Evolutionary conservation across 805 yeast species (phyloP), one percentile per base, ranked within the genome.

Genomic region (Ogataea nonfermentans): DNA sequence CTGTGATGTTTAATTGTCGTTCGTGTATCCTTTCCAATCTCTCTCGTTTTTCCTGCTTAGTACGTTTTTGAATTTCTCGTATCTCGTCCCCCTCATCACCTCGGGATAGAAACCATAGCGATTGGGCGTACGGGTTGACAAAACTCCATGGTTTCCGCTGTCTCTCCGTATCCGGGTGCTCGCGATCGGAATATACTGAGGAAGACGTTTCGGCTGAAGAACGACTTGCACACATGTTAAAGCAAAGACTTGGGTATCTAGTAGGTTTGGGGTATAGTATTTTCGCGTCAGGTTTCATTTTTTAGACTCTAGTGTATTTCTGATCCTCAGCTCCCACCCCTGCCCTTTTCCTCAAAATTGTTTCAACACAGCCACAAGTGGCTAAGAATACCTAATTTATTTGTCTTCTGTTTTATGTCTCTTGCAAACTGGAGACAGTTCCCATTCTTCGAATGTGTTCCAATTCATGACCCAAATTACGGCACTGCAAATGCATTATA

Each of bases 401-500:
- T 24, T 19, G 13, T 29, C 16, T 22, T 27, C 35, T 33, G 32
- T 29, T 39, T 20, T 13, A 63, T 62, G 66, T 61, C 66, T 12
- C 44, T 62, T 17, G 50, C 62, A 4, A 48, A 55, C 14, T 63
- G 66, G 66, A 48, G 91, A 44, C 95, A 85, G 55, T 85, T 91
- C 62, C 87, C 86, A 45, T 84, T 91, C 61, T 89, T 84, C 59
- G 96, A 88, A 37, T 72, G 77, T 25, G 72, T 80, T 0, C 96
- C 96, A 5, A 83, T 93, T 13, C 66, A 80, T 45, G 99, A 93
- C 56, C 98, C 98, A 4, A 67, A 75, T 43, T 71, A 75, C 41
- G 81, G 81, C 6, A 68, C 82, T 0, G 70, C 68, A 4, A 66
- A 71, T 4, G 83, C 85, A 0, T 66, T 90, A 17, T 90, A 83